A percentile compares a stretch with the other conserved stretches of the same genome.
These are phyloP conservation scores for Geum urbanum DNA, from an alignment of 306 rosid species.

Conservation along the genomic window DNA sequence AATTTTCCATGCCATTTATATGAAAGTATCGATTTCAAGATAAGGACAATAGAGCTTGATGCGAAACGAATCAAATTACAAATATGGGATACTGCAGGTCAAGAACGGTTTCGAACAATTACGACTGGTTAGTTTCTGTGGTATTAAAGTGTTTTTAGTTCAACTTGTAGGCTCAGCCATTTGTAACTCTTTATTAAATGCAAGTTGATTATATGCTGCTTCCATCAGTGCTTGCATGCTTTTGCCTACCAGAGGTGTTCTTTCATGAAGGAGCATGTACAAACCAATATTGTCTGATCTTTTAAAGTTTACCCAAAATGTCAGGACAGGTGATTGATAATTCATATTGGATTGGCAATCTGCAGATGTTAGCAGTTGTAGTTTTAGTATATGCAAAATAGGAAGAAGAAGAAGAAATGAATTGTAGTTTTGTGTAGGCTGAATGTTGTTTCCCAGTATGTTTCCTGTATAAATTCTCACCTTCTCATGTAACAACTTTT, in stretches of 20 bases:
- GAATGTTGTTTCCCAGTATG: not conserved
- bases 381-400: not conserved
- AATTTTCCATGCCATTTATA: conserved; percentile 30
- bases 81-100: conserved; percentile 99
- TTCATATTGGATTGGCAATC: not conserved
- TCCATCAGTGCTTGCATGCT: not conserved
- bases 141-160: conserved; percentile 11
- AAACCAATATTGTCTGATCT: not conserved
- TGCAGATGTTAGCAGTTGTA: not conserved
- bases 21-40: conserved; percentile 89
- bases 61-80: conserved; percentile 88
- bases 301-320: not conserved
- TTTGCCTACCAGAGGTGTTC: too few species aligned
- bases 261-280: not conserved
- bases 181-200: not conserved
- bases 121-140: conserved; percentile 71
- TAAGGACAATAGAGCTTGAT: conserved; percentile 96
- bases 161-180: conserved; percentile 3
- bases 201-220: not conserved
- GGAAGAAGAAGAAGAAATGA: too few species aligned
- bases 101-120: conserved; percentile 88
- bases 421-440: not conserved
- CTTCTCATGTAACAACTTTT: not conserved
- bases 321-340: not conserved
- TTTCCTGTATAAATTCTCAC: not conserved